Evolutionary conservation across 1,284 basidiomycete species (phyloP).

Genomic region (Malassezia vespertilionis): DNA sequence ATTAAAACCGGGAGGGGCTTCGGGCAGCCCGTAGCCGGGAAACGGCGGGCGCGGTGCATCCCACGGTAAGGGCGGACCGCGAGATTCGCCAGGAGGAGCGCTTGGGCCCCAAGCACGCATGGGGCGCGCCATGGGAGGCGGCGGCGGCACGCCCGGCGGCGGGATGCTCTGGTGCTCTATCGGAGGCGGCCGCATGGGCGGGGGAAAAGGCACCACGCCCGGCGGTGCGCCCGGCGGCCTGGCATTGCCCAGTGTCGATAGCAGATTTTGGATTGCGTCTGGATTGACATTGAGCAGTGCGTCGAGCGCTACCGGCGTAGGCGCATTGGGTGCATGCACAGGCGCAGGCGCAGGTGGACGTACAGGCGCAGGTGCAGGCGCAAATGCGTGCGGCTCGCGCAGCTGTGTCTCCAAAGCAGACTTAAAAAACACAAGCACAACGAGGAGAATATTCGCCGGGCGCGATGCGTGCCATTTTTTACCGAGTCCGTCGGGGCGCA

Average conservation of each 20-base stretch:
- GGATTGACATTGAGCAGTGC: slow-evolving; percentile 16
- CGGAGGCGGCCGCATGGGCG: neutral
- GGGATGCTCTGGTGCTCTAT: neutral
- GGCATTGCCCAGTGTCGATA: slow-evolving; percentile 8
- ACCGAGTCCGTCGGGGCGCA: slow-evolving; percentile 25
- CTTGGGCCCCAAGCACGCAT: slow-evolving; percentile 14
- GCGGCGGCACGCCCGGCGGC: slow-evolving; percentile 1
- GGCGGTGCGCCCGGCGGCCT: slow-evolving; percentile 1
- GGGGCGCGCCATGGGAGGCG: slow-evolving; percentile 3
- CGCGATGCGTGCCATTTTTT: slow-evolving; percentile 2
- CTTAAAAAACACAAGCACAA: slow-evolving; percentile 15
- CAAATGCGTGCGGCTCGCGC: neutral
- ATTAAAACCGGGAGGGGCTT: too few species aligned
- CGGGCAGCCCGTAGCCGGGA: neutral
- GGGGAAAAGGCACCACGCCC: neutral
- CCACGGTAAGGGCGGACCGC: neutral
- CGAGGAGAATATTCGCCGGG: slow-evolving; percentile 9
- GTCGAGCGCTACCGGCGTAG: slow-evolving; percentile 10
- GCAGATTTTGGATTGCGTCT: slow-evolving; percentile 15
- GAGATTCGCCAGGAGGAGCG: neutral
- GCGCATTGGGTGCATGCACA: neutral
- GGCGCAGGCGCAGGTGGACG: neutral
- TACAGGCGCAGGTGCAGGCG: neutral
- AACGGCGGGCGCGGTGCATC: neutral
- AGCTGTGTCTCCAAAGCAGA: slow-evolving; percentile 2